Percentiles rank a stretch among this genome's conserved stretches.
These are phyloP conservation scores for Ascobolus immersus DNA, from an alignment of 495 filamentous ascomycete species.

Conservation along the genomic window DNA sequence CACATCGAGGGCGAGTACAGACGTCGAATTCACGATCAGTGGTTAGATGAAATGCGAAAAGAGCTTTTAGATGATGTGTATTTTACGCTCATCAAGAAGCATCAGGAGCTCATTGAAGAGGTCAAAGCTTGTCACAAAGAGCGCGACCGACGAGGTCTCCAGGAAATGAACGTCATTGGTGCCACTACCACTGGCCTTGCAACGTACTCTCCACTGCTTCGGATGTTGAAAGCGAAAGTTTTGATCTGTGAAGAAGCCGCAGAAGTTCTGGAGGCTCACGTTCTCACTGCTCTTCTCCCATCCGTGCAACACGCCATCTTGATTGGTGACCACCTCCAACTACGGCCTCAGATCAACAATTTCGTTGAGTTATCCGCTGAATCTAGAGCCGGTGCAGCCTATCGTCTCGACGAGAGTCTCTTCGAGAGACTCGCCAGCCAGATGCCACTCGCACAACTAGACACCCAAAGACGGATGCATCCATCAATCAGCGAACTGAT, in stretches of 20 bases:
- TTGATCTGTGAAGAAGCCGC: constrained; percentile 56
- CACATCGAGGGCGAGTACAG: too few relatives aligned
- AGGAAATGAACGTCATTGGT: constrained; percentile 37
- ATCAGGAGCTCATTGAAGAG: too few relatives aligned
- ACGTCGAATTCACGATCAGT: too few relatives aligned
- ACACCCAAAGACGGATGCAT: constrained; percentile 51
- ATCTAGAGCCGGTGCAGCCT: constrained; percentile 26
- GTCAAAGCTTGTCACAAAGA: constrained; percentile 19
- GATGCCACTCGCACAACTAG: constrained; percentile 31
- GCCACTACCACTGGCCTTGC: constrained; percentile 54
- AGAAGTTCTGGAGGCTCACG: constrained; percentile 49
- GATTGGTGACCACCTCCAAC: constrained; percentile 54
- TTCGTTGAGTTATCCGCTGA: constrained; percentile 37
- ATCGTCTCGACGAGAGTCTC: constrained; percentile 36
- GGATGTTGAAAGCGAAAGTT: constrained; percentile 35
- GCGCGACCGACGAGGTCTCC: constrained; percentile 26
- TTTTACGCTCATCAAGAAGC: too few relatives aligned
- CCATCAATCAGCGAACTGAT: constrained; percentile 37
- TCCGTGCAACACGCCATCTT: constrained; percentile 45
- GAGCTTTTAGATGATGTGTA: too few relatives aligned
- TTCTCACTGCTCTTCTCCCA: constrained; percentile 41
- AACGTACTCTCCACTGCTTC: constrained; percentile 34
- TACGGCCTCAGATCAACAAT: constrained; percentile 43
- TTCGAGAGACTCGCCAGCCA: constrained; percentile 46
- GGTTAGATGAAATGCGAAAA: too few relatives aligned